Base-by-base conservation (phyloP, 805 yeast genomes). In the Ogataea trehalophila region DNA sequence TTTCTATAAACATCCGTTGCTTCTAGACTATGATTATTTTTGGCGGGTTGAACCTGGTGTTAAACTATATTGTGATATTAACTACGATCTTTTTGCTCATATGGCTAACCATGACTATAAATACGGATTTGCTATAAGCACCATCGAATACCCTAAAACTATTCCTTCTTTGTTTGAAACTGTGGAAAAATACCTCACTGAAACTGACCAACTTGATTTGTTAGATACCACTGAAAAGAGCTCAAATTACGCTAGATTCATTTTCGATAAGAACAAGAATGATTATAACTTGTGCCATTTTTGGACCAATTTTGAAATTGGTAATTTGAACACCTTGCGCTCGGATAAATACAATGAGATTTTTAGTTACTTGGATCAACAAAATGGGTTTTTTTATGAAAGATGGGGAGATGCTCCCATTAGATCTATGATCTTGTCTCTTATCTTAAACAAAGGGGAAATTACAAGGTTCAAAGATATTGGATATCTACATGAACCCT, bases 1-100 rank as follows among this genome's bases (percentile, higher is more conserved):
- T 64, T 89, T 89, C 66, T 87, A 77, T 72, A 76, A 78, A 60
- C 92, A 87, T 62, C 80, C 80, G 45, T 63, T 85, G 51, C 63
- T 89, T 72, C 68, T 69, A 48, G 81, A 83, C 4, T 88, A 85
- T 66, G 86, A 84, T 50, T 89, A 83, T 74, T 89, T 88, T 71
- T 89, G 97, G 97, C 78, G 96, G 65, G 92, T 89, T 39, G 97
- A 89, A 66, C 96, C 96, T 11, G 87, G 81, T 56, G 79, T 85
- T 59, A 77, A 77, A 61, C 72, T 88, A 51, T 80, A 74, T 62
- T 89, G 96, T 72, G 95, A 89, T 66, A 71, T 89, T 43, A 76
- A 80, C 56, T 81, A 81, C 65, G 94, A 86, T 65, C 68, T 84
- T 22, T 87, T 87, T 75, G 75, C 79, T 63, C 79, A 74, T 65